These are phyloP conservation scores for Russula sp. DNA, from an alignment of 768 basidiomycete genomes.

Conservation along the genomic window DNA sequence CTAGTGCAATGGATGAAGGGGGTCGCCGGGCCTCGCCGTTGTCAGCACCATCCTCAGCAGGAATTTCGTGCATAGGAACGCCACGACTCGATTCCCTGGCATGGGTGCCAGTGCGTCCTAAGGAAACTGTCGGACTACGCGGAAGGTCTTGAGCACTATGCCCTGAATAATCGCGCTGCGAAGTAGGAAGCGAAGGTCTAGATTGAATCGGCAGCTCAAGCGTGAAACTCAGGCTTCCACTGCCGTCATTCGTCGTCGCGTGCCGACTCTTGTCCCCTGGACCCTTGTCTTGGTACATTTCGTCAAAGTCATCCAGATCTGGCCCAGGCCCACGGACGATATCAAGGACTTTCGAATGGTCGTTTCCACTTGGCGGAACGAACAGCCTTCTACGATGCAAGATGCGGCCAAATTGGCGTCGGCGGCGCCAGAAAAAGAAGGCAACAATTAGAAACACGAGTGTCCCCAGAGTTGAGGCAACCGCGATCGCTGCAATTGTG, in stretches of 20 bases:
- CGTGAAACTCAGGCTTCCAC: conserved; percentile 21
- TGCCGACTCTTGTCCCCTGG: conserved; percentile 1
- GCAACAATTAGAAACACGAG: conserved; percentile 40
- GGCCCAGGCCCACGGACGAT: conserved; percentile 14
- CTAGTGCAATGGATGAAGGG: conserved; percentile 6
- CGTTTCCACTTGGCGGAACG: conserved; percentile 16
- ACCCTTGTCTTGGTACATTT: conserved; percentile 15
- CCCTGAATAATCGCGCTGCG: conserved; percentile 17
- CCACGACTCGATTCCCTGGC: conserved; percentile 18
- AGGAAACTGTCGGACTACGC: conserved; percentile 21
- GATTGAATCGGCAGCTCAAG: conserved; percentile 22
- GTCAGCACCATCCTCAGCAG: conserved; percentile 7
- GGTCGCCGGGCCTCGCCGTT: neutral
- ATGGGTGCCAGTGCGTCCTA: conserved; percentile 15
- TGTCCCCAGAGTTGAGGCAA: conserved; percentile 49
- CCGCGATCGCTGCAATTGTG: conserved; percentile 57
- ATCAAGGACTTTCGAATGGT: conserved; percentile 20
- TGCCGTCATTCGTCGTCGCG: conserved; percentile 3
- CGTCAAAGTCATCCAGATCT: conserved; percentile 9
- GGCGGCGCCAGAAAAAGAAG: conserved; percentile 40
- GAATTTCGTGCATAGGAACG: conserved; percentile 11
- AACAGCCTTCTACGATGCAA: conserved; percentile 27
- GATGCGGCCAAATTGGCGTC: conserved; percentile 29
- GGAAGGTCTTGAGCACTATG: conserved; percentile 20
- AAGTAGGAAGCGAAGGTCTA: conserved; percentile 12